Evolutionary conservation across 768 basidiomycete species (phyloP), one percentile per base, ranked within the genome.

Genomic region (Neoboletus subvelutipes): DNA sequence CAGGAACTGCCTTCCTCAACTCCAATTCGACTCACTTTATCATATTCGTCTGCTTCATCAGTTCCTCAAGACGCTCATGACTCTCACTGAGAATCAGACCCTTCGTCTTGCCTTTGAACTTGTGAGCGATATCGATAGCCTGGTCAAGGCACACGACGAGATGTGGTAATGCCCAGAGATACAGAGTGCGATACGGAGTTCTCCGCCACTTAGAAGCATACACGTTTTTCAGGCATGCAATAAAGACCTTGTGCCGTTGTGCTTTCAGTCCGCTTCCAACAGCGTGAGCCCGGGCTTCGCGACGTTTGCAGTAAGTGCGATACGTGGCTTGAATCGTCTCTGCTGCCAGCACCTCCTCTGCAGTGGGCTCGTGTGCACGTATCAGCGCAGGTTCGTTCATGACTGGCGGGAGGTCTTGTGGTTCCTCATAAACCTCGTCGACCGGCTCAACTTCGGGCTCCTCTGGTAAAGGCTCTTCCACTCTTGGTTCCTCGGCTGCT

Each of bases 111-210:
- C 20, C 55, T 66, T 79, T 80, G 49, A 65, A 58, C 18, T 63
- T 48, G 39, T 64, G 40, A 9, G 72, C 59, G 20, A 67, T 28
- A 2, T 61, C 37, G 12, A 72, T 64, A 22, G 67, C 62, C n/a
- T 64, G 52, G 46, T 81, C 75, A 29, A 82, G 69, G 57, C 75
- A 78, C 2, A 77, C 58, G 3, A 80, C 64, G 29, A 81, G 59
- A 50, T 72, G 76, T 2, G 79, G 77, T 9, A 82, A 66, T 18
- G 68, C 67, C 48, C 69, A 68, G 6, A 69, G 64, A 60, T 76
- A 80, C 15, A 77, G 64, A 0, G 64, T 53, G 15, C 70, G 71
- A 56, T 83, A 80, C 18, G 53, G 57, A 6, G 58, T 61, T 26
- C 52, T 53, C 34, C 56, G 36, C 76, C 77, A 75, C 4, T 54